Evolutionary conservation across 148 eudicot species (phyloP).

Genomic region (Camellia granthamiana): DNA sequence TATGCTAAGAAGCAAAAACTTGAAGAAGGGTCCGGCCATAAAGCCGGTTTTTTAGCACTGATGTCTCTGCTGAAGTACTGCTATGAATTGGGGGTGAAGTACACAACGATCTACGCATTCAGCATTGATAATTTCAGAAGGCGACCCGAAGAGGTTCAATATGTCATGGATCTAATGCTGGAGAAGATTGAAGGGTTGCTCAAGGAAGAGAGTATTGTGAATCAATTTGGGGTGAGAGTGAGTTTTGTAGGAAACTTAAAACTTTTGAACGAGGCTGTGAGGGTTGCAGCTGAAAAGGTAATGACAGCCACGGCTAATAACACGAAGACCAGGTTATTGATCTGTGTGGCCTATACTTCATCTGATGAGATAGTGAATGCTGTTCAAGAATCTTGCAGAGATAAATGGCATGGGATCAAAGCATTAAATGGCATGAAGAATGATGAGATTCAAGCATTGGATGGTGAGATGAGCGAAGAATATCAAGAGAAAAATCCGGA

Average conservation of each 20-base stretch:
- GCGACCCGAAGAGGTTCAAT: slow-evolving; percentile 32
- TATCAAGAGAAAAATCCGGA: background rate
- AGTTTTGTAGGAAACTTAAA: slow-evolving; percentile 27
- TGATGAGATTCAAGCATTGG: background rate
- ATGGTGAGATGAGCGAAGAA: background rate
- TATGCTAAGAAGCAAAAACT: slow-evolving; percentile 40
- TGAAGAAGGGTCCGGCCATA: slow-evolving; percentile 28
- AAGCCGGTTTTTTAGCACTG: slow-evolving; percentile 31
- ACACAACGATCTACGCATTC: slow-evolving; percentile 38
- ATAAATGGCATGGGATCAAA: slow-evolving; percentile 4
- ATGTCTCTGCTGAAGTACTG: slow-evolving; percentile 34
- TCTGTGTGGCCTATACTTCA: slow-evolving; percentile 27
- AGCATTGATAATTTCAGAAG: slow-evolving; percentile 45
- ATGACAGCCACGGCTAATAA: slow-evolving; percentile 24
- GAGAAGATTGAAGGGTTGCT: slow-evolving; percentile 44
- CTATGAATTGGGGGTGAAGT: slow-evolving; percentile 38
- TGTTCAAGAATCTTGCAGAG: slow-evolving; percentile 22
- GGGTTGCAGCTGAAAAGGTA: slow-evolving; percentile 25
- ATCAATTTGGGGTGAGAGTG: slow-evolving; percentile 35
- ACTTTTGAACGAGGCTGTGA: slow-evolving; percentile 23
- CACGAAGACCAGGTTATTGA: slow-evolving; percentile 16
- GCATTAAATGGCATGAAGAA: background rate
- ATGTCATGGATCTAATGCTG: slow-evolving; percentile 35
- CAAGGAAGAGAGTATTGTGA: slow-evolving; percentile 33
- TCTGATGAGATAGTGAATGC: slow-evolving; percentile 26